Percentiles rank a stretch among this genome's conserved stretches.
Evolutionary conservation across 345 rosid species (phyloP).

Genomic region (Erodium maritimum): DNA sequence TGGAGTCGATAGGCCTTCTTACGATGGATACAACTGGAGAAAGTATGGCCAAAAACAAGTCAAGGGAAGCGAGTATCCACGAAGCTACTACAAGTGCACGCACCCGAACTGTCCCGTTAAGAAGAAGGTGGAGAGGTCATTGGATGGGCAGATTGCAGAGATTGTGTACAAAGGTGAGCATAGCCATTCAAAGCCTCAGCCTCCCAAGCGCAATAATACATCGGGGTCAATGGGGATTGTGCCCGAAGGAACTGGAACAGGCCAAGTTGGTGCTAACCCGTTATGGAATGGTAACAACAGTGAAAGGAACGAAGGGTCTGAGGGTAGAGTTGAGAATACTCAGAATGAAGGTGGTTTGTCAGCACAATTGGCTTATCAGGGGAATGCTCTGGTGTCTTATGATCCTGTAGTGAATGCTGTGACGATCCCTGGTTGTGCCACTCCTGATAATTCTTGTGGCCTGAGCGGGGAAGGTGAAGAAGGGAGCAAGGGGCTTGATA

Average conservation of each 20-base stretch:
- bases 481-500: slow-evolving; percentile 39
- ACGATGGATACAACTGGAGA: slow-evolving; percentile 97
- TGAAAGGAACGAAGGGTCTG: slow-evolving; percentile 38
- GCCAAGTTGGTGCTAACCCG: slow-evolving; percentile 18
- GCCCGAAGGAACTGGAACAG: slow-evolving; percentile 29
- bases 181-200: slow-evolving; percentile 71
- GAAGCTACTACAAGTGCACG: slow-evolving; percentile 94
- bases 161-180: slow-evolving; percentile 94
- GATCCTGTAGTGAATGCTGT: slow-evolving; percentile 23
- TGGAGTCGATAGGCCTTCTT: slow-evolving; percentile 44
- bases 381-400: slow-evolving; percentile 12
- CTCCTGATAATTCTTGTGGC: slow-evolving; percentile 54
- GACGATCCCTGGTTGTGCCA: slow-evolving; percentile 21
- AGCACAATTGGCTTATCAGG: slow-evolving; percentile 15
- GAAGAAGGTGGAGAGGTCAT: slow-evolving; percentile 88
- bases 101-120: slow-evolving; percentile 83
- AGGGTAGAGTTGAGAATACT: slow-evolving; percentile 29
- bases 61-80: slow-evolving; percentile 90
- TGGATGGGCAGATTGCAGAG: slow-evolving; percentile 81
- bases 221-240: slow-evolving; percentile 28
- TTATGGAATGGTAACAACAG: slow-evolving; percentile 22
- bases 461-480: slow-evolving; percentile 54
- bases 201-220: slow-evolving; percentile 47
- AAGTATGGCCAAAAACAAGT: slow-evolving; percentile 98
- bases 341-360: slow-evolving; percentile 25